Conservation (phyloP, 2,329 filamentous ascomycete species). For the Huntiella decipiens region DNA sequence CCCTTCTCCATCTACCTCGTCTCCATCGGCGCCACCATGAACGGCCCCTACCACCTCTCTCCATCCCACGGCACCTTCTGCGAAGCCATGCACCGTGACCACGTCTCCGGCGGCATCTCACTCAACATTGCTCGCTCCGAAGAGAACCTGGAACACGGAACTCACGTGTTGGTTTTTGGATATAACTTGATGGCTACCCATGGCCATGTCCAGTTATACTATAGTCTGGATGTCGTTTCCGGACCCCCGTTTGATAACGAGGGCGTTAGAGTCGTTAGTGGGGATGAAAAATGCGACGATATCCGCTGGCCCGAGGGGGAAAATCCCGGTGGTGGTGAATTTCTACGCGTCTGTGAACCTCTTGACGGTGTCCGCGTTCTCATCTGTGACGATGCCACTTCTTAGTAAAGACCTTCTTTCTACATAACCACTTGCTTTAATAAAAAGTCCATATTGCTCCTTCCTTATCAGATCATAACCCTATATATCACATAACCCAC, state of each 20-base stretch:
- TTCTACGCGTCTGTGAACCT: conserved; percentile 11
- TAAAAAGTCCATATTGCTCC: too few relatives aligned
- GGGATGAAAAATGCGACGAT: conserved; percentile 17
- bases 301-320: conserved; percentile 21
- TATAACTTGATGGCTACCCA: conserved; percentile 19
- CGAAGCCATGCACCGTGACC: conserved; percentile 20
- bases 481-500: too few relatives aligned
- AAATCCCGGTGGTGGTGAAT: conserved; percentile 21
- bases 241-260: conserved; percentile 21
- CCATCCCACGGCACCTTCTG: conserved; percentile 16
- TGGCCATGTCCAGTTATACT: conserved; percentile 17
- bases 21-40: conserved; percentile 20
- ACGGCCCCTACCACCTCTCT: conserved; percentile 15
- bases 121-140: conserved; percentile 20
- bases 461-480: too few relatives aligned
- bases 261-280: conserved; percentile 18
- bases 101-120: conserved; percentile 21
- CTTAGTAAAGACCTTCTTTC: too few relatives aligned
- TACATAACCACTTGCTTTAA: too few relatives aligned
- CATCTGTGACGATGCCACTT: too few relatives aligned
- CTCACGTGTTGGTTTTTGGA: conserved; percentile 22
- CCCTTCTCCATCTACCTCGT: conserved; percentile 19
- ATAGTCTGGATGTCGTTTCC: conserved; percentile 23
- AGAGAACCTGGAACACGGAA: conserved; percentile 21
- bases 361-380: background rate